Base-by-base conservation (phyloP, 345 rosid species). In the Eucalyptus pauciflora region DNA sequence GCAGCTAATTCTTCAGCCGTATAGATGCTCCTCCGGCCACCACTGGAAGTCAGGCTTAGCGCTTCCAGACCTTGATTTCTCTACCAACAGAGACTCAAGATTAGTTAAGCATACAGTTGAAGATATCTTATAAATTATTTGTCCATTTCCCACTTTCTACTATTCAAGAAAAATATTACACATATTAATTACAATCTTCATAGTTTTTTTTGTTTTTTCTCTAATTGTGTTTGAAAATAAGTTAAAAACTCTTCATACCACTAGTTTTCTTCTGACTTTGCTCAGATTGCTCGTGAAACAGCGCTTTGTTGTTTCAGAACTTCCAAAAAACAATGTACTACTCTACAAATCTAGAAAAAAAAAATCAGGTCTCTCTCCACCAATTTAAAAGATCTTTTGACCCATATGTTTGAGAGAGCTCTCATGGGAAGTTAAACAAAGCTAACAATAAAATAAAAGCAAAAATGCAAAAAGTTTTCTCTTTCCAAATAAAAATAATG, bases 11-110 rank as follows among this genome's bases (percentile, higher is more conserved):
- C 29, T 56, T 22, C 5, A 22, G 10, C 5, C 0, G 29, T 24
- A 24, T 0, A 10, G 1, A 8, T 8, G 62, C 25, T 18, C 0
- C 2, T 14, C 7, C 18, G 5, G 27, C 62, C 27, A 10, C 10
- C 2, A 13, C 0, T 50, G 13, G 27, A 0, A 17, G 3, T 1
- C 1, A 56, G 29, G 62, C 62, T 22, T 10, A 56, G 62, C 0
- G 13, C 62, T 2, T 2, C 3, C 2, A 56, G 1, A 24, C 1
- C 62, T 56, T 56, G 25, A 56, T 56, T 56, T 54, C 2, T 54
- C 62, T 56, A 7, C 29, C 62, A 56, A 9, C 27, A 56, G 2
- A 22, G 24, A 54, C 29, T 56, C 62, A 0, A 56, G 62, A 56
- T 56, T 56, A 56, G 1, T 56, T 56, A 0, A 56, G 5, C 10